These are phyloP conservation scores for Melampsora abietis-canadensis DNA, from an alignment of 1,284 basidiomycete species.

Conservation along the genomic window DNA sequence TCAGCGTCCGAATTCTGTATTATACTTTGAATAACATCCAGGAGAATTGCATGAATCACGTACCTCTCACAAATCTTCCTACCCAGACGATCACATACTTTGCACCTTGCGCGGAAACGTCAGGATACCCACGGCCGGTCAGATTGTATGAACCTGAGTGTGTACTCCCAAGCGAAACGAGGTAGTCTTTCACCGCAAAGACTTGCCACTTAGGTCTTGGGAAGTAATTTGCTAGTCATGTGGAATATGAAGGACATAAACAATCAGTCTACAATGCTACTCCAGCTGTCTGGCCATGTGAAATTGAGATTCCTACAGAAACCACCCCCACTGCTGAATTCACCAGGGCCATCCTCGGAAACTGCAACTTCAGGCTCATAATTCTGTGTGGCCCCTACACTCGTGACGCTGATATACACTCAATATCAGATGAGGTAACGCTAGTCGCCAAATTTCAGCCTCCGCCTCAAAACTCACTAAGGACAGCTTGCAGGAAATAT, in stretches of 20 bases:
- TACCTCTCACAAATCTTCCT: slow-evolving; percentile 43
- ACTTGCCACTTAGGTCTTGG: slow-evolving; percentile 48
- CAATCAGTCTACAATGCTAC: slow-evolving; percentile 46
- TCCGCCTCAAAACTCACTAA: slow-evolving; percentile 14
- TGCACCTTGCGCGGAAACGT: slow-evolving; percentile 51
- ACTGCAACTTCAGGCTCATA: slow-evolving; percentile 50
- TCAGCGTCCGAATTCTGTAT: background rate
- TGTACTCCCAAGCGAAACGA: slow-evolving; percentile 46
- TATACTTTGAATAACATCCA: background rate
- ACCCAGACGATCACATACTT: slow-evolving; percentile 43
- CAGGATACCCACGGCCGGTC: slow-evolving; percentile 51
- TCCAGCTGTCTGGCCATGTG: background rate
- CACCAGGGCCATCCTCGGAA: slow-evolving; percentile 10
- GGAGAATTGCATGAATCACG: background rate
- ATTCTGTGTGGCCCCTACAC: slow-evolving; percentile 50
- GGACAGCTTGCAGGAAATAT: slow-evolving; percentile 37
- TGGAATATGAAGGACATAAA: slow-evolving; percentile 17
- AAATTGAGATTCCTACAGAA: slow-evolving; percentile 28
- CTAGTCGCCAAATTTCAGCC: too few relatives aligned
- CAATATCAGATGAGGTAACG: background rate
- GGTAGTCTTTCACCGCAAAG: slow-evolving; percentile 47
- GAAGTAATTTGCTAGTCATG: slow-evolving; percentile 47
- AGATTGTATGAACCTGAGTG: slow-evolving; percentile 50
- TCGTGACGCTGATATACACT: slow-evolving; percentile 40
- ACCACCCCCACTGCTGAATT: slow-evolving; percentile 32